These are phyloP conservation scores for Neurospora sublineolata DNA, from an alignment of 495 filamentous ascomycete genomes.

Conservation along the genomic window DNA sequence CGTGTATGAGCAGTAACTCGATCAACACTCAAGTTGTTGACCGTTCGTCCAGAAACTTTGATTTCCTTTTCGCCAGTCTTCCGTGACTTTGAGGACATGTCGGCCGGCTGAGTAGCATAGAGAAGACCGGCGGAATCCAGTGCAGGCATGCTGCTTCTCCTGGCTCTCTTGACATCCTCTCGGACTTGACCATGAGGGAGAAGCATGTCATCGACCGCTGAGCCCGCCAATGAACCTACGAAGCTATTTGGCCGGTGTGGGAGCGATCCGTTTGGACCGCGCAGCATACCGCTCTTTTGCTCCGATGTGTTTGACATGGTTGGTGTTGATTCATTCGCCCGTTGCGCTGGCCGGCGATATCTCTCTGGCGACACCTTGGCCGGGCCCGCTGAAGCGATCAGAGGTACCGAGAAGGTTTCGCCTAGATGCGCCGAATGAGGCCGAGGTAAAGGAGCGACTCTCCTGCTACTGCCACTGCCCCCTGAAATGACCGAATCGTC, in stretches of 20 bases:
- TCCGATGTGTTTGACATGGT: conserved; percentile 11
- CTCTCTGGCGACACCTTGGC: conserved; percentile 40
- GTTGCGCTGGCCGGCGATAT: conserved; percentile 39
- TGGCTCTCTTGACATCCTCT: conserved; percentile 64
- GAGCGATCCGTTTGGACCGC: conserved; percentile 18
- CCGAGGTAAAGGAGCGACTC: conserved; percentile 16
- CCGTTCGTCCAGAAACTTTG: conserved; percentile 17
- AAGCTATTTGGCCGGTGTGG: conserved; percentile 36
- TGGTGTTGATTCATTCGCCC: conserved; percentile 27
- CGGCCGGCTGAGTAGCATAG: conserved; percentile 23
- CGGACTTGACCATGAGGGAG: conserved; percentile 33
- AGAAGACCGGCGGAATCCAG: conserved; percentile 55
- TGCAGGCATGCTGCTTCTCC: conserved; percentile 72
- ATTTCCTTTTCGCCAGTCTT: conserved; percentile 29
- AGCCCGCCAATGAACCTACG: conserved; percentile 21
- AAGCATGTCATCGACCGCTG: conserved; percentile 43
- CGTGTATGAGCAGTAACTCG: conserved; percentile 17
- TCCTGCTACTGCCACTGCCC: conserved; percentile 16
- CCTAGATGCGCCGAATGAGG: conserved; percentile 22
- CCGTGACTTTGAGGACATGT: background rate
- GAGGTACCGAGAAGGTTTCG: conserved; percentile 21
- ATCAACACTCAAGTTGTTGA: conserved; percentile 8
- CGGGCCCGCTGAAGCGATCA: conserved; percentile 24
- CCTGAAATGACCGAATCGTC: conserved; percentile 22
- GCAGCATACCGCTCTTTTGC: conserved; percentile 14